Percentiles rank a stretch among this genome's conserved stretches.
These are phyloP conservation scores for Ramaria sp. DNA, from an alignment of 768 basidiomycete species.

Conservation along the genomic window DNA sequence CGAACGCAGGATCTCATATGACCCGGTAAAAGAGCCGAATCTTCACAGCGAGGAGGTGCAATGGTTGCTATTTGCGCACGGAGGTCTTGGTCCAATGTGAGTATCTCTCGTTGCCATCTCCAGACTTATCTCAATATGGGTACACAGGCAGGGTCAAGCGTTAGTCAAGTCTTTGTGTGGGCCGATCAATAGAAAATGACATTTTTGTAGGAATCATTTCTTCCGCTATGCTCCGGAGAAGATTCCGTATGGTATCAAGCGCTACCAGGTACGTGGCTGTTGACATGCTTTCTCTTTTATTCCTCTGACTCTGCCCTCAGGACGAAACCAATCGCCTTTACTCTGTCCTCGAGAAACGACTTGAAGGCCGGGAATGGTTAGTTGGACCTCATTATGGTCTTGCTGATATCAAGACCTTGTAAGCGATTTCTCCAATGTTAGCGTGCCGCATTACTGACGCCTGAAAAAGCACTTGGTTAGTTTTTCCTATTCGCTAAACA, in stretches of 20 bases:
- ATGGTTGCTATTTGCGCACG: constrained; percentile 85
- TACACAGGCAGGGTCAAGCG: constrained; percentile 6
- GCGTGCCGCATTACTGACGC: background rate
- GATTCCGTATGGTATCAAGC: constrained; percentile 50
- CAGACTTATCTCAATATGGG: background rate
- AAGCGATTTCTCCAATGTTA: constrained; percentile 2
- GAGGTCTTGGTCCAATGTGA: constrained; percentile 80
- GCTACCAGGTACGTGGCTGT: constrained; percentile 24
- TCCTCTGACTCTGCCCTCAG: background rate
- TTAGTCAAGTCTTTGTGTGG: background rate
- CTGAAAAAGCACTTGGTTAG: constrained; percentile 6
- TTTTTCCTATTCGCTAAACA: background rate
- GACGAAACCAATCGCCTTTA: constrained; percentile 81
- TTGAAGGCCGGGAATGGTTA: constrained; percentile 64
- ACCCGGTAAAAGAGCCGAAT: constrained; percentile 37
- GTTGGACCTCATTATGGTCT: constrained; percentile 63
- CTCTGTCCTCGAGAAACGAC: constrained; percentile 66
- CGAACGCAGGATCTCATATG: constrained; percentile 59
- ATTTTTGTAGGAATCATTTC: constrained; percentile 55
- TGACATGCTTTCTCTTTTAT: background rate
- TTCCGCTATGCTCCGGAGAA: constrained; percentile 51
- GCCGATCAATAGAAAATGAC: background rate
- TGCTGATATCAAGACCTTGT: constrained; percentile 65
- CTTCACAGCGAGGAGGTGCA: constrained; percentile 65
- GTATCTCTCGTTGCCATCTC: constrained; percentile 15